A percentile compares a stretch with the other conserved stretches of the same genome.
Conservation (phyloP, 257 asterid genomes). For the Plantago elongata region DNA sequence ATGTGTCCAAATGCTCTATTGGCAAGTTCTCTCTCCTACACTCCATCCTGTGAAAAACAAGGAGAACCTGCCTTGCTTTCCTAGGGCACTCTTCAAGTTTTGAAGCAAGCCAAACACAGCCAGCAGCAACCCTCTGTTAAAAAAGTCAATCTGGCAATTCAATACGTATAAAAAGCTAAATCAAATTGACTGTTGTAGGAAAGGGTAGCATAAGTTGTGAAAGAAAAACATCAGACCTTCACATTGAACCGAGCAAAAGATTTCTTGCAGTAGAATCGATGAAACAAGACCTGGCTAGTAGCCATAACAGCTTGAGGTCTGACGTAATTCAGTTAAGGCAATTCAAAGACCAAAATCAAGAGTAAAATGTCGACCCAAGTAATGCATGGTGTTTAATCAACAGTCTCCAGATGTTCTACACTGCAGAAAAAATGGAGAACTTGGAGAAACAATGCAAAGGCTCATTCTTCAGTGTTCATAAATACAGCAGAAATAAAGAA, state of each 20-base stretch:
- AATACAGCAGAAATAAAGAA: conserved; percentile 4
- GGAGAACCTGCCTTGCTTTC: conserved; percentile 80
- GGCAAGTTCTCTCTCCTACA: conserved; percentile 92
- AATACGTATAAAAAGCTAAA: conserved; percentile 14
- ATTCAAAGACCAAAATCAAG: background rate
- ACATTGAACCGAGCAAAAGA: conserved; percentile 85
- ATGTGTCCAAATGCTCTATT: conserved; percentile 67
- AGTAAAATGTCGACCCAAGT: background rate
- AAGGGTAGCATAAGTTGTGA: background rate
- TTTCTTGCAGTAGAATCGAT: conserved; percentile 92
- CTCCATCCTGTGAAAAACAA: conserved; percentile 93
- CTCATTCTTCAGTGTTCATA: conserved; percentile 2
- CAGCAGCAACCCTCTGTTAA: conserved; percentile 86
- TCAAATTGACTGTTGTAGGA: background rate
- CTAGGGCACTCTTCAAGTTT: conserved; percentile 96
- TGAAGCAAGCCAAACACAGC: conserved; percentile 99
- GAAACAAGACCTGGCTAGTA: conserved; percentile 91
- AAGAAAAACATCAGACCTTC: conserved; percentile 45
- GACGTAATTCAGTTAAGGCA: conserved; percentile 46
- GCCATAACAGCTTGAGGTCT: conserved; percentile 99
- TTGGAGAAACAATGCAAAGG: background rate
- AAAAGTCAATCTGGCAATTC: conserved; percentile 18
- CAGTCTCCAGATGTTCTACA: background rate
- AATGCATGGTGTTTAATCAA: conserved; percentile 7
- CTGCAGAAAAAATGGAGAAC: background rate